Conservation (phyloP, 179 eudicot species). For the Silene noctiflora region DNA sequence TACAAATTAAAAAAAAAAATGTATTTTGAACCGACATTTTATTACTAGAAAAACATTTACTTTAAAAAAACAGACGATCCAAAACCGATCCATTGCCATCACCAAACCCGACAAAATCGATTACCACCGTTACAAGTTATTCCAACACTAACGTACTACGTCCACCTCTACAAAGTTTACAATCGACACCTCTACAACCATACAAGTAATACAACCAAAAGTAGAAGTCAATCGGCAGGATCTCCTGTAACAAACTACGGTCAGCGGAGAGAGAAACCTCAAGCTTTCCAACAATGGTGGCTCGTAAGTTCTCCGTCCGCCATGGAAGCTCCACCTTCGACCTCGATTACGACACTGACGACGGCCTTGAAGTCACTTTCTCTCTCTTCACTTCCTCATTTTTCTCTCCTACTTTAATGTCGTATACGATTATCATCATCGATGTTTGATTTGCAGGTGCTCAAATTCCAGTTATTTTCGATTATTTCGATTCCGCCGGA, state of each 20-base stretch:
- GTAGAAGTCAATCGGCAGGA: too few species aligned
- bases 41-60: too few species aligned
- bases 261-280: background rate
- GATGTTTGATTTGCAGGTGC: constrained; percentile 46
- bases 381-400: background rate
- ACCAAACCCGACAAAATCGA: too few species aligned
- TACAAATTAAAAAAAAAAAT: too few species aligned
- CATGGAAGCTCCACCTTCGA: constrained; percentile 64
- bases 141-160: too few species aligned
- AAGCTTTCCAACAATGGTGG: constrained; percentile 45
- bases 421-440: background rate
- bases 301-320: constrained; percentile 54
- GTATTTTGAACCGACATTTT: too few species aligned
- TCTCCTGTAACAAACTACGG: background rate
- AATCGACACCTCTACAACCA: too few species aligned
- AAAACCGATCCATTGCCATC: too few species aligned
- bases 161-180: too few species aligned
- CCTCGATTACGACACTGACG: constrained; percentile 80
- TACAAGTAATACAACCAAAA: too few species aligned
- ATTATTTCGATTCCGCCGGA: constrained; percentile 86
- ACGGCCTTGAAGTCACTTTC: constrained; percentile 67
- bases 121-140: too few species aligned
- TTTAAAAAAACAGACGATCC: too few species aligned
- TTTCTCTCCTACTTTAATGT: background rate
- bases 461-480: constrained; percentile 81